Evolutionary conservation across 805 yeast species (phyloP).

Genomic region (Kuraishia piskuri): DNA sequence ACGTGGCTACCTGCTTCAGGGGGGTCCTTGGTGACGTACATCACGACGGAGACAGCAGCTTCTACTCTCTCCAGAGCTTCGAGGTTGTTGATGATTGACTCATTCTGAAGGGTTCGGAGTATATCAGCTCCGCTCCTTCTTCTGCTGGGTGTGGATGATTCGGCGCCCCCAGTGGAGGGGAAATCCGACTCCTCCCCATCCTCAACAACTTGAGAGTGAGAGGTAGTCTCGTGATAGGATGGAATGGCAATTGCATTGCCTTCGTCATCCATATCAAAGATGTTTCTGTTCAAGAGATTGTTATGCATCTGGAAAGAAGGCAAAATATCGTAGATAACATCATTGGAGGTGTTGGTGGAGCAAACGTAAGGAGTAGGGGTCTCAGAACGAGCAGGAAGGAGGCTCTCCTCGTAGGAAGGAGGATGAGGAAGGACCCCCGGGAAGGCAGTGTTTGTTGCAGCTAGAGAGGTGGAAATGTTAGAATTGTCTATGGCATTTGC

Average conservation of each 20-base stretch:
- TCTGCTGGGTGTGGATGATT: neutral
- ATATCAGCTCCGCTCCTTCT: neutral
- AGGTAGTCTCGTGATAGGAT: constrained; percentile 10
- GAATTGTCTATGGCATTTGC: neutral
- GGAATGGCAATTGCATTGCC: constrained; percentile 11
- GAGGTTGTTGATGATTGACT: neutral
- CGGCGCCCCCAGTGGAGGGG: neutral
- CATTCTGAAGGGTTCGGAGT: neutral
- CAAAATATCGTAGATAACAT: constrained; percentile 37
- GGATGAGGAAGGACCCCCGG: neutral
- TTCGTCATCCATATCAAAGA: constrained; percentile 8
- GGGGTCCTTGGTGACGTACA: constrained; percentile 30
- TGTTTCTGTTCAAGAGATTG: constrained; percentile 18
- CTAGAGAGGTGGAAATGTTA: neutral
- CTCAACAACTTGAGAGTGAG: neutral
- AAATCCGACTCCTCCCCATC: neutral
- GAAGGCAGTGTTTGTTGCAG: neutral
- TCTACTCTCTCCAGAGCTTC: constrained; percentile 11
- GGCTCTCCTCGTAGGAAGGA: neutral
- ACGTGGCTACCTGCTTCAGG: constrained; percentile 20
- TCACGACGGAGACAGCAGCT: constrained; percentile 15
- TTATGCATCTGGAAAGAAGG: constrained; percentile 69
- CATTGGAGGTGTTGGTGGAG: neutral
- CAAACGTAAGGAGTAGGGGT: neutral
- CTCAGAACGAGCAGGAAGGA: neutral